Conservation (phyloP, 1,284 basidiomycete species). For the Malassezia sympodialis region DNA sequence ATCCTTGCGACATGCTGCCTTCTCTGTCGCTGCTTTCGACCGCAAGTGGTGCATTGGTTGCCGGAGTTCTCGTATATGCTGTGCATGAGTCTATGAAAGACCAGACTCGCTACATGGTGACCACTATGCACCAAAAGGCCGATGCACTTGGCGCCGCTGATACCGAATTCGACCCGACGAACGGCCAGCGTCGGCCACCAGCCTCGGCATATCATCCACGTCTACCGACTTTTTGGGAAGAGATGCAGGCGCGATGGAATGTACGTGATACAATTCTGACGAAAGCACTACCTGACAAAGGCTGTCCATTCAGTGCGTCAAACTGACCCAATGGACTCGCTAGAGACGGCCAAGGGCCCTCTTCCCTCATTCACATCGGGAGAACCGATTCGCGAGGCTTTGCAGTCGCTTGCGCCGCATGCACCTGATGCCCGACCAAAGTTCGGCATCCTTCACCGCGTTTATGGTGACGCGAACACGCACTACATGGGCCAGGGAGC, state of each 20-base stretch:
- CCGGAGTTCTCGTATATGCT: slow-evolving; percentile 11
- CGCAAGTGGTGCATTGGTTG: slow-evolving; percentile 4
- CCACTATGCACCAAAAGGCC: slow-evolving; percentile 1
- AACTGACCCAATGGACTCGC: background rate
- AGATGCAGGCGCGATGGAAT: slow-evolving; percentile 16
- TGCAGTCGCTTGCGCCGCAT: slow-evolving; percentile 14
- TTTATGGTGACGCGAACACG: slow-evolving; percentile 15
- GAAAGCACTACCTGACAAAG: slow-evolving; percentile 4
- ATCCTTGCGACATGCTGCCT: background rate
- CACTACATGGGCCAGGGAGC: slow-evolving; percentile 17
- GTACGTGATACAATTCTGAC: slow-evolving; percentile 4
- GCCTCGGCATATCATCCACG: slow-evolving; percentile 8
- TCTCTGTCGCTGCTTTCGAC: slow-evolving; percentile 8
- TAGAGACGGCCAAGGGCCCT: background rate
- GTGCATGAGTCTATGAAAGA: slow-evolving; percentile 13
- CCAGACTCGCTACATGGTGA: slow-evolving; percentile 15
- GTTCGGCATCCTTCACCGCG: slow-evolving; percentile 11
- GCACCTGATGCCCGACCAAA: slow-evolving; percentile 13
- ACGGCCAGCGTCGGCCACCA: background rate
- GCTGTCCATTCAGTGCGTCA: background rate
- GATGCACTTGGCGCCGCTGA: slow-evolving; percentile 5
- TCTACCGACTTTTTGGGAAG: slow-evolving; percentile 17
- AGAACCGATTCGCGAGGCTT: slow-evolving; percentile 4
- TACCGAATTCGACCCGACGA: slow-evolving; percentile 8
- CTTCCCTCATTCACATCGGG: background rate